These are phyloP conservation scores for Fusarium agapanthi DNA, from an alignment of 2,329 filamentous ascomycete genomes.

Conservation along the genomic window DNA sequence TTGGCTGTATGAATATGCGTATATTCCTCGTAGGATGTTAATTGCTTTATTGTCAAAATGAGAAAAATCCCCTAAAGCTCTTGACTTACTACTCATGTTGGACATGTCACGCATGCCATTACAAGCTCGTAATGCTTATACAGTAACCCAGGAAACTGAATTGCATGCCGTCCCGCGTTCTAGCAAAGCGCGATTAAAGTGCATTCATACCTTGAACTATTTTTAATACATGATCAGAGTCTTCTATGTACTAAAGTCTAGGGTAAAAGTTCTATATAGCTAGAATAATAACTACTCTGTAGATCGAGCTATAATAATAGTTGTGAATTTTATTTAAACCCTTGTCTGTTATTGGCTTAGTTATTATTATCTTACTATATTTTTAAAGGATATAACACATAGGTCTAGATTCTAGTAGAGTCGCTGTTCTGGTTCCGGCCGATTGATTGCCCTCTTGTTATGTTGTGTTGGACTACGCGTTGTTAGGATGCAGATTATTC, in stretches of 20 bases:
- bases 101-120: neutral
- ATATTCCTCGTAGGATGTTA: no score
- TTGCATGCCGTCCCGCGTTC: neutral
- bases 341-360: fast-evolving
- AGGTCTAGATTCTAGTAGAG: no score
- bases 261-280: fast-evolving
- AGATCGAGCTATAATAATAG: neutral
- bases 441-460: no score
- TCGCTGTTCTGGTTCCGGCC: no score
- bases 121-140: neutral
- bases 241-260: fast-evolving
- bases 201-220: neutral
- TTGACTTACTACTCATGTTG: neutral
- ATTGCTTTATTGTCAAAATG: no score
- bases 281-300: fast-evolving
- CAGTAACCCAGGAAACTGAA: neutral
- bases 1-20: neutral
- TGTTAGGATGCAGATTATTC: neutral
- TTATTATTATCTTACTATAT: neutral
- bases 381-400: neutral
- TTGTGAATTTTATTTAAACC: fast-evolving
- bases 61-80: neutral
- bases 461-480: no score
- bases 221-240: fast-evolving
- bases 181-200: neutral